Percentiles rank a stretch among this genome's conserved stretches.
Conservation (phyloP, 2,329 filamentous ascomycete genomes). For the Sporothrix curviconia region DNA sequence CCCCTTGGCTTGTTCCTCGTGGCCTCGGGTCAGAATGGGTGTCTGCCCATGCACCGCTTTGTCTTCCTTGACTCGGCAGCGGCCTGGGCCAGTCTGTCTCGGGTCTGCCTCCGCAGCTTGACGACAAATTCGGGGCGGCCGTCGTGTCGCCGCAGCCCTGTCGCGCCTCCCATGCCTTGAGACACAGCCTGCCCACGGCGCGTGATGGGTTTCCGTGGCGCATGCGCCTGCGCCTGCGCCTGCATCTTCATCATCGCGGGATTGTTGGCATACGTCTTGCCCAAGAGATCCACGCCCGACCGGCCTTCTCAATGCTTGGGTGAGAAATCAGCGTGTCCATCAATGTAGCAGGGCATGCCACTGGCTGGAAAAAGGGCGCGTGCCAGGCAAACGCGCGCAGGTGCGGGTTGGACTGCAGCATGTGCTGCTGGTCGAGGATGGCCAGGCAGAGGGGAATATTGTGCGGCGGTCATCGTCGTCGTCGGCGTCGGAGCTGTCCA, state of each 20-base stretch:
- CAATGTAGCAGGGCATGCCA: slow-evolving; percentile 32
- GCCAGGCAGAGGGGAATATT: slow-evolving; percentile 26
- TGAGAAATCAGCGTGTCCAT: slow-evolving; percentile 30
- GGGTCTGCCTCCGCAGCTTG: background rate
- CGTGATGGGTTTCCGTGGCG: slow-evolving; percentile 26
- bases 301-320: slow-evolving; percentile 25
- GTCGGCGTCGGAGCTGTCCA: background rate
- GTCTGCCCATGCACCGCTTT: too few relatives aligned
- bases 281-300: slow-evolving; percentile 30
- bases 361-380: slow-evolving; percentile 26
- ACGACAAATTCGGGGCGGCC: background rate
- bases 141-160: background rate
- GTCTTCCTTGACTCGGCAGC: too few relatives aligned
- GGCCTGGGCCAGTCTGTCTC: too few relatives aligned
- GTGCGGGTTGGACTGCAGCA: slow-evolving; percentile 29
- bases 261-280: slow-evolving; percentile 29
- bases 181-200: slow-evolving; percentile 28
- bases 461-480: slow-evolving; percentile 24
- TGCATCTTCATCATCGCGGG: slow-evolving; percentile 21
- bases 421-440: slow-evolving; percentile 27
- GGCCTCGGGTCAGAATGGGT: too few relatives aligned
- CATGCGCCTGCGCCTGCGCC: too few relatives aligned
- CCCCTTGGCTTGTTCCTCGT: too few relatives aligned
- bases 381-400: slow-evolving; percentile 29
- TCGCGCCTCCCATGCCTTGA: slow-evolving; percentile 25